phyloP scores from a whole-genome alignment of 2,329 filamentous ascomycete species.

The Microdochium paspali region DNA sequence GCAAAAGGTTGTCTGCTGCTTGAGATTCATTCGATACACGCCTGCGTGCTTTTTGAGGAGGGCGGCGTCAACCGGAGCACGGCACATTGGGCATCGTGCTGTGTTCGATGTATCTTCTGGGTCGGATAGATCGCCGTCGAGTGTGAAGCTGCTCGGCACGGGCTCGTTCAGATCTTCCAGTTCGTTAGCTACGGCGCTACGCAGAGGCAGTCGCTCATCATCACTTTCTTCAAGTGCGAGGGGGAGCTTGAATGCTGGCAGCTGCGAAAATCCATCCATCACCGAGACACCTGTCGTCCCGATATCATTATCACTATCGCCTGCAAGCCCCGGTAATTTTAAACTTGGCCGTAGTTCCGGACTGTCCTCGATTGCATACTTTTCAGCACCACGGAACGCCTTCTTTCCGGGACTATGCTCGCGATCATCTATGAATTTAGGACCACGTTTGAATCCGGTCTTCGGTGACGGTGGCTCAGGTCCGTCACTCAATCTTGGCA shows the following conservation, averaged over 20 bases:
- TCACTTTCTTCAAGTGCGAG: not conserved
- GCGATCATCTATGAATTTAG: not conserved
- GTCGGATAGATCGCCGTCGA: not conserved
- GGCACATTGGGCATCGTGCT: slow-evolving; percentile 58
- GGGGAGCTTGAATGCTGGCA: not conserved
- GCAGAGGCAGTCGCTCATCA: not conserved
- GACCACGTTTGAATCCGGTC: not conserved
- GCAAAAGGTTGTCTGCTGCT: slow-evolving; percentile 55
- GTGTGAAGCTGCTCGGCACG: not conserved
- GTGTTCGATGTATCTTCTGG: slow-evolving; percentile 4
- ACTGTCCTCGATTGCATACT: not conserved
- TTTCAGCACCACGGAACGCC: not conserved
- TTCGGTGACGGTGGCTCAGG: not conserved
- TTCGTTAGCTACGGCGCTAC: not conserved
- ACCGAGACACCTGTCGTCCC: not conserved
- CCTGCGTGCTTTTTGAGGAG: slow-evolving; percentile 44
- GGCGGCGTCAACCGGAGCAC: slow-evolving; percentile 42
- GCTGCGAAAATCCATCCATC: not conserved
- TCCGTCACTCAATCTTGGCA: not conserved
- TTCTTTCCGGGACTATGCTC: not conserved
- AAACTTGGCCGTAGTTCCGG: not conserved
- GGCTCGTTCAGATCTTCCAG: not conserved
- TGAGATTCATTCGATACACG: slow-evolving; percentile 39
- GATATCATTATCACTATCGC: not conserved
- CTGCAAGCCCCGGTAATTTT: not conserved